These are phyloP conservation scores for Arthrobotrys musiformis DNA, from an alignment of 2,329 filamentous ascomycete genomes.

Conservation along the genomic window DNA sequence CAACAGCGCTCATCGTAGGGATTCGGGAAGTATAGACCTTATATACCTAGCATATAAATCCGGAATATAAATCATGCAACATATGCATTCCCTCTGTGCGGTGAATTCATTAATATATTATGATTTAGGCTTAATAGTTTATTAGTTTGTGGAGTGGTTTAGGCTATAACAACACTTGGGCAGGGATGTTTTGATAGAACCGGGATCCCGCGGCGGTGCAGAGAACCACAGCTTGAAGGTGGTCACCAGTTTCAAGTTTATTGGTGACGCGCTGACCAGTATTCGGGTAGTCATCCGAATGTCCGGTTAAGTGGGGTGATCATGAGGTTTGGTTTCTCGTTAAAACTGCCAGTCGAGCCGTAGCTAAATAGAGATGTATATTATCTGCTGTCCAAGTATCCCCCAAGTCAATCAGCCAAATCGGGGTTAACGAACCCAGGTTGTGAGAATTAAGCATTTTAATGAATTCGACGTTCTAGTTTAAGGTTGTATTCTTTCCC, in stretches of 20 bases:
- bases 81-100: not conserved
- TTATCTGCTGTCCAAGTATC: too few relatives aligned
- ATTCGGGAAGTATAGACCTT: not conserved
- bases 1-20: not conserved
- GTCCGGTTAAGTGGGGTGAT: not conserved
- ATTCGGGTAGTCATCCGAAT: not conserved
- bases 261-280: not conserved
- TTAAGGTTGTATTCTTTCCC: too few relatives aligned
- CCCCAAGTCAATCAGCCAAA: too few relatives aligned
- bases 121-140: constrained; percentile 17
- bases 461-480: too few relatives aligned
- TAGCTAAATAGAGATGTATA: too few relatives aligned
- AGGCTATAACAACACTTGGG: not conserved
- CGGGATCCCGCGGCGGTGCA: not conserved
- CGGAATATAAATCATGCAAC: constrained; percentile 5
- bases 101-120: constrained; percentile 1
- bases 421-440: too few relatives aligned
- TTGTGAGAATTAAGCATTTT: too few relatives aligned
- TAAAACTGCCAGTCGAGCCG: too few relatives aligned
- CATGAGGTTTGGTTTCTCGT: too few relatives aligned
- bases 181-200: not conserved
- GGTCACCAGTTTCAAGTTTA: not conserved
- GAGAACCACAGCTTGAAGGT: not conserved
- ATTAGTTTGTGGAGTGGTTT: not conserved
- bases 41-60: not conserved